These are phyloP conservation scores for Corymbia citriodora DNA, from an alignment of 441 rosid genomes.

Conservation along the genomic window DNA sequence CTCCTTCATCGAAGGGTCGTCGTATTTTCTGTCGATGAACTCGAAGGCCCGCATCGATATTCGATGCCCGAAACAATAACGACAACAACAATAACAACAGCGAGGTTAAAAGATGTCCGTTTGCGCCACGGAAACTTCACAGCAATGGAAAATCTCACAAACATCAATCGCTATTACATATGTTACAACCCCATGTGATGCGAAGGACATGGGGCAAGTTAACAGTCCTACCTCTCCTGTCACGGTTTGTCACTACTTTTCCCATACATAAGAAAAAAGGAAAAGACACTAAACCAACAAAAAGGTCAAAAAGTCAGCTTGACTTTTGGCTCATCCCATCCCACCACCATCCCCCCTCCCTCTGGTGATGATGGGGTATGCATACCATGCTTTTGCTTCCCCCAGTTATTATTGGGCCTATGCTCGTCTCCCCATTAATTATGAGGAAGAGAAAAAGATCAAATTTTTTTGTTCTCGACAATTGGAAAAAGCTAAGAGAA, in stretches of 20 bases:
- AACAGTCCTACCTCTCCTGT: background rate
- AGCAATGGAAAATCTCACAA: background rate
- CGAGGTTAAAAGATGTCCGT: background rate
- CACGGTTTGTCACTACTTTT: background rate
- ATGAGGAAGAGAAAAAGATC: background rate
- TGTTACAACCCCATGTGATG: background rate
- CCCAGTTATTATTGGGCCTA: background rate
- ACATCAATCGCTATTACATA: background rate
- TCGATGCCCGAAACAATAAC: background rate
- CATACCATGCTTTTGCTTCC: background rate
- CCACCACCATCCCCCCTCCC: background rate
- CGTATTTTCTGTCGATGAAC: background rate
- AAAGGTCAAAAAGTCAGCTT: background rate
- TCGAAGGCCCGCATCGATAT: background rate
- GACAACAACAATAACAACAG: fast-evolving
- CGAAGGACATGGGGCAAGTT: background rate
- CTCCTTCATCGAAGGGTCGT: background rate
- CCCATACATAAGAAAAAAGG: background rate
- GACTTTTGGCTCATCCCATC: background rate
- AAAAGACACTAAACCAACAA: background rate
- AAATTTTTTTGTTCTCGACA: background rate
- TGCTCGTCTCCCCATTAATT: background rate
- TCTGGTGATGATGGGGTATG: background rate
- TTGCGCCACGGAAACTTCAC: background rate
- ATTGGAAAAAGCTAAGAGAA: background rate